Percentiles rank a stretch among this genome's conserved stretches.
These are phyloP conservation scores for Nakazawaea peltata DNA, from an alignment of 805 yeast genomes.

Conservation along the genomic window DNA sequence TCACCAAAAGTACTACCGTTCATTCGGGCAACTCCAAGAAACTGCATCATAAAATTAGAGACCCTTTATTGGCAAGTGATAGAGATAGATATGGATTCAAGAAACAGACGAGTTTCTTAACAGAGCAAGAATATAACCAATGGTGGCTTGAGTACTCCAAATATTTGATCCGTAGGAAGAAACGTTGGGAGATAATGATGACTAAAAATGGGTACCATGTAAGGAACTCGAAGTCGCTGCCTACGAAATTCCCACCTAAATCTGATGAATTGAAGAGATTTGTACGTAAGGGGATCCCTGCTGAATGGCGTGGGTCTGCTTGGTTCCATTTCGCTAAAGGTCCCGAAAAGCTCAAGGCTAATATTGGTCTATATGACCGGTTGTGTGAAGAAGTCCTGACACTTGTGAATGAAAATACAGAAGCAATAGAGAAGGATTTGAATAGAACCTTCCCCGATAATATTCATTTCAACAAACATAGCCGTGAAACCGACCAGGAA, in stretches of 20 bases:
- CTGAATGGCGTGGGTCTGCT: conserved; percentile 95
- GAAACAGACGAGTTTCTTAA: conserved; percentile 47
- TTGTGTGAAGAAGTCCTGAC: conserved; percentile 51
- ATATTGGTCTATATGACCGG: conserved; percentile 67
- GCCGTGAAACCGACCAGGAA: conserved; percentile 29
- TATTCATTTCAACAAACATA: conserved; percentile 54
- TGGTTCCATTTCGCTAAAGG: conserved; percentile 96
- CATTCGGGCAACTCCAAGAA: neutral
- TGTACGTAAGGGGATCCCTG: conserved; percentile 88
- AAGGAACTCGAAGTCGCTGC: conserved; percentile 31
- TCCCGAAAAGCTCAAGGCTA: conserved; percentile 44
- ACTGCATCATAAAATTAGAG: conserved; percentile 1
- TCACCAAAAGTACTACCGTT: conserved; percentile 4
- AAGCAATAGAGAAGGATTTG: conserved; percentile 89
- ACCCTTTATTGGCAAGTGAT: conserved; percentile 18
- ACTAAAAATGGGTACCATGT: conserved; percentile 54
- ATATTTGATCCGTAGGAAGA: conserved; percentile 55
- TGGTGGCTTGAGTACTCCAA: conserved; percentile 73
- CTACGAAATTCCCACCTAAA: conserved; percentile 66
- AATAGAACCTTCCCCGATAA: conserved; percentile 96
- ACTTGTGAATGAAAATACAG: conserved; percentile 66
- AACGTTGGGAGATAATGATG: conserved; percentile 69
- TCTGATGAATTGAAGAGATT: conserved; percentile 75
- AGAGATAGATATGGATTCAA: conserved; percentile 85
- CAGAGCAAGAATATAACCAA: conserved; percentile 49